Evolutionary conservation across 768 basidiomycete genomes (phyloP), one percentile per base, ranked within the genome.

Genomic region (Amanita muscaria): DNA sequence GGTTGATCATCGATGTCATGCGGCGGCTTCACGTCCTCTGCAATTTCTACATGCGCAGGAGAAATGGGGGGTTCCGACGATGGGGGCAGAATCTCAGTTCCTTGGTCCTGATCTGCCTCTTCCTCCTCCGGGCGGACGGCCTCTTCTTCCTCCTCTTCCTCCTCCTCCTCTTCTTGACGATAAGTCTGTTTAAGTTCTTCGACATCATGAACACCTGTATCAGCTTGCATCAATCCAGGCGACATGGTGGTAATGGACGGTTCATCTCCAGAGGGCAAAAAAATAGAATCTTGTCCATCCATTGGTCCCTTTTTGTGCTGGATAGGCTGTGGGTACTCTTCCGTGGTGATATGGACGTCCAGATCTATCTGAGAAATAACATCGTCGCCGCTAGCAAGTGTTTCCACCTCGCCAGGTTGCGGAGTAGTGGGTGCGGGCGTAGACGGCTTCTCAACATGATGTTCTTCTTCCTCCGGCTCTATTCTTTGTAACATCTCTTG

Each of bases 111-210:
- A 19, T 47, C 46, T 5, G 46, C 40, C 25, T 40, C 38, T 16
- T 36, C 35, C 19, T 44, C 35, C 24, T 49, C 48, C 12, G 48
- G 37, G 12, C 32, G 42, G 32, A 42, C 5, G 18, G 23, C 38
- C 24, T 49, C 47, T 25, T 44, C 41, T 24, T 44, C 42, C 29
- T 52, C 42, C 15, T 50, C 47, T 29, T 51, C 47, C 18, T 42
- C 40, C 22, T 47, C 44, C 10, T 41, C 41, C 14, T 35, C 42
- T 39, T 50, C 50, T 33, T 39, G 37, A 33, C 33, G 47, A 24
- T 44, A 46, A 12, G 33, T 44, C 25, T 49, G 51, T n/a, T 15
- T 37, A 16, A 32, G 29, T 21, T 37, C 36, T 31, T 37, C 34
- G 6, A 11, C 29, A 31, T 15, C 32, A 38, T 31, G 27, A 19